Evolutionary conservation across 306 rosid species (phyloP).

Genomic region (Cicer chorassanicum): DNA sequence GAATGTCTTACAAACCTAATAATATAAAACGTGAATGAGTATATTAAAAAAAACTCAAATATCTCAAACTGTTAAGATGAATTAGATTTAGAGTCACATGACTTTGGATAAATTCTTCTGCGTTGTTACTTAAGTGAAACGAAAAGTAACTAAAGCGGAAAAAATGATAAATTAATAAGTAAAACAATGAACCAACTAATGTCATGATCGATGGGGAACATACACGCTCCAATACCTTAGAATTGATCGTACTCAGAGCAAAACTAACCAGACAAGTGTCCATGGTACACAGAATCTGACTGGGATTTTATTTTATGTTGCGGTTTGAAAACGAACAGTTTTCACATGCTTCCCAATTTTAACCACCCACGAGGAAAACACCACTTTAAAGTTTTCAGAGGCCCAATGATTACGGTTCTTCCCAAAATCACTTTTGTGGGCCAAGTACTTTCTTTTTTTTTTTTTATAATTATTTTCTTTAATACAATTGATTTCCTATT

Average conservation of each 20-base stretch:
- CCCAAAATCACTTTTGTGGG: neutral
- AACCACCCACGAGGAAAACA: neutral
- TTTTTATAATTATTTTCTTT: neutral
- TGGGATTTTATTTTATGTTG: neutral
- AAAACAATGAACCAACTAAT: neutral
- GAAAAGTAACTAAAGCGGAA: constrained; percentile 31
- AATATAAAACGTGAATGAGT: no score
- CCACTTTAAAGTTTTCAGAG: neutral
- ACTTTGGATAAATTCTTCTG: neutral
- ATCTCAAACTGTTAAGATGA: no score
- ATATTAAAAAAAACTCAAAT: no score
- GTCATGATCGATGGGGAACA: constrained; percentile 26
- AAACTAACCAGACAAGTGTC: constrained; percentile 35
- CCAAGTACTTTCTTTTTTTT: no score
- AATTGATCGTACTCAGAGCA: neutral
- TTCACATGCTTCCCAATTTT: constrained; percentile 28
- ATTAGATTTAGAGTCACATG: no score
- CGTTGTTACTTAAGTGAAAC: constrained; percentile 20
- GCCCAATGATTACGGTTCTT: constrained; percentile 36
- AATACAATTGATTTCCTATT: neutral
- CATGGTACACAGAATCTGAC: no score
- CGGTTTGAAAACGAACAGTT: constrained; percentile 3
- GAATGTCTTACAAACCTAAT: no score
- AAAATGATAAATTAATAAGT: neutral
- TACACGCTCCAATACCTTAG: neutral